Conservation (phyloP, 768 basidiomycete genomes). For the Hypholoma fasciculare region DNA sequence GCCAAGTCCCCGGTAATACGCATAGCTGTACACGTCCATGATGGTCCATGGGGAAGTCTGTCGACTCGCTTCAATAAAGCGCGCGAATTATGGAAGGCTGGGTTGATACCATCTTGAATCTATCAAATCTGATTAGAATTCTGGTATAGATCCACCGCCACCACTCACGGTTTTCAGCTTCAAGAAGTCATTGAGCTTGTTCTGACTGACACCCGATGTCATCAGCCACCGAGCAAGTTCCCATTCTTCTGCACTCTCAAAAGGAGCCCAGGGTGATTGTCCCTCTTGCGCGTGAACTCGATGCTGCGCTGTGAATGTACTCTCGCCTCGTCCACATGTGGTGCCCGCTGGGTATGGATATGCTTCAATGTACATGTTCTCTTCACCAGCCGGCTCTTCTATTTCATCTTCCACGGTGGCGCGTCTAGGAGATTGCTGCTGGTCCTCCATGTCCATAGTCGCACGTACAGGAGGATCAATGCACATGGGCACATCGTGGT, state of each 20-base stretch:
- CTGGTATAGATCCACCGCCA: neutral
- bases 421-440: too few species aligned
- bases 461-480: too few species aligned
- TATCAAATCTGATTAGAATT: neutral
- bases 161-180: constrained; percentile 26
- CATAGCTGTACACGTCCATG: constrained; percentile 23
- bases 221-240: constrained; percentile 33
- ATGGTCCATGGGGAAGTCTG: constrained; percentile 19
- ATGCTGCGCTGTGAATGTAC: neutral
- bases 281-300: too few species aligned
- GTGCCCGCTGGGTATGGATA: constrained; percentile 1
- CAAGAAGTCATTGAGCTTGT: constrained; percentile 29
- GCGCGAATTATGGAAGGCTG: constrained; percentile 25
- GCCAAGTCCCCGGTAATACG: constrained; percentile 13
- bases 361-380: neutral
- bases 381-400: neutral
- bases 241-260: constrained; percentile 31
- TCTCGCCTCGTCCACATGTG: neutral
- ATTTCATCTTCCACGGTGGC: neutral
- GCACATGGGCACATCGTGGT: too few species aligned
- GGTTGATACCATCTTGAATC: constrained; percentile 13
- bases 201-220: constrained; percentile 23
- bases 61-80: constrained; percentile 25
- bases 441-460: too few species aligned
- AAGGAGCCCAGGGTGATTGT: constrained; percentile 23